Conservation (phyloP, 495 filamentous ascomycete genomes). For the Cryomyces minteri region DNA sequence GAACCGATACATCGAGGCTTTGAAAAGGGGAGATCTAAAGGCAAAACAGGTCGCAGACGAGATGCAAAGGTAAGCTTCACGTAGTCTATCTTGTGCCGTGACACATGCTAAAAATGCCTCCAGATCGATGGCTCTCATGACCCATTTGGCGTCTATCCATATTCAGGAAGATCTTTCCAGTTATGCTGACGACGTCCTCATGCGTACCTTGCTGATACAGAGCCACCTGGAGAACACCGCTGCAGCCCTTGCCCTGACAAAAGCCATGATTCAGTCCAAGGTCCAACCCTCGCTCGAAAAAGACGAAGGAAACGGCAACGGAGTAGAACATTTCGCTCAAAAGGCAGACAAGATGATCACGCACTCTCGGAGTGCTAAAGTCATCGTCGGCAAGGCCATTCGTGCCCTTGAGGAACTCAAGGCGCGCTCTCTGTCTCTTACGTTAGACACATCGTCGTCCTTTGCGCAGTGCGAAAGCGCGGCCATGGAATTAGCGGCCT, state of each 20-base stretch:
- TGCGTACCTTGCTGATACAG: slow-evolving; percentile 55
- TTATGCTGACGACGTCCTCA: slow-evolving; percentile 63
- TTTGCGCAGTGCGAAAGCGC: slow-evolving; percentile 44
- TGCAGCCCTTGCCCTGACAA: slow-evolving; percentile 42
- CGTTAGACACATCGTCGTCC: slow-evolving; percentile 30
- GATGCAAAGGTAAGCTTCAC: slow-evolving; percentile 38
- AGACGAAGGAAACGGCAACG: slow-evolving; percentile 35
- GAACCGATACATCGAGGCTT: slow-evolving; percentile 70
- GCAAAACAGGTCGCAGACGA: slow-evolving; percentile 63
- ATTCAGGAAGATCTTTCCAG: slow-evolving; percentile 52
- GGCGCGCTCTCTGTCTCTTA: slow-evolving; percentile 55
- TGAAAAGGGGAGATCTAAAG: slow-evolving; percentile 75
- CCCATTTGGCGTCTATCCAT: slow-evolving; percentile 66
- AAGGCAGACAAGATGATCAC: slow-evolving; percentile 54
- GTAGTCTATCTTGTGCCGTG: neutral
- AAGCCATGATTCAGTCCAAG: slow-evolving; percentile 44
- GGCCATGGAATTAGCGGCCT: slow-evolving; percentile 45
- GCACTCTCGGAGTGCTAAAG: slow-evolving; percentile 67
- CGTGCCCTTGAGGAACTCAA: slow-evolving; percentile 63
- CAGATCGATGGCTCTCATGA: slow-evolving; percentile 60
- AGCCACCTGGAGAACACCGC: slow-evolving; percentile 67
- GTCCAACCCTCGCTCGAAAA: slow-evolving; percentile 22
- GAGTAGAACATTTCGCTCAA: slow-evolving; percentile 48
- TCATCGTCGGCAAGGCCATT: slow-evolving; percentile 62
- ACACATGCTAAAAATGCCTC: neutral